Percentiles rank a stretch among this genome's conserved stretches.
phyloP scores from a whole-genome alignment of 1,139 yeast genomes.

The Blastobotrys arbuscula region DNA sequence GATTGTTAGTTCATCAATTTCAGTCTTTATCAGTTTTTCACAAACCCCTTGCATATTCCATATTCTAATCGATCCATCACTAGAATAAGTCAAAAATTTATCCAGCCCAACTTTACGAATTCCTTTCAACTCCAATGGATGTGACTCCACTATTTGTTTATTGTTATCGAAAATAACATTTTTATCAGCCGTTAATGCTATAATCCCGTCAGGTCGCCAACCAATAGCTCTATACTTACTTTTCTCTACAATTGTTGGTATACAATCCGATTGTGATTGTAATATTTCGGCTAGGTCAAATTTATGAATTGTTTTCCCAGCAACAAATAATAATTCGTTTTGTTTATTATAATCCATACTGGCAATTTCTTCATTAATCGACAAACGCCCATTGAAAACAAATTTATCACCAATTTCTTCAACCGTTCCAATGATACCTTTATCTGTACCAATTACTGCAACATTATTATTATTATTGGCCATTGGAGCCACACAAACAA shows the following conservation, averaged over 20 bases:
- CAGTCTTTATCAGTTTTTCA: conserved; percentile 8
- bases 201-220: not conserved
- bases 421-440: conserved; percentile 37
- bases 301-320: conserved; percentile 17
- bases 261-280: not conserved
- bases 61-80: conserved; percentile 23
- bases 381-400: conserved; percentile 17
- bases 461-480: conserved; percentile 26
- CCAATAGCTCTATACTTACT: conserved; percentile 6
- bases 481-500: conserved; percentile 39
- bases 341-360: conserved; percentile 25
- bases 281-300: conserved; percentile 11
- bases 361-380: conserved; percentile 18
- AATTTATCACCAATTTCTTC: conserved; percentile 16
- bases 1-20: conserved; percentile 14
- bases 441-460: conserved; percentile 41
- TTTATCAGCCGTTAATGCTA: conserved; percentile 6
- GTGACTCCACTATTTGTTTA: conserved; percentile 9
- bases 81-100: conserved; percentile 28
- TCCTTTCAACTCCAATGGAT: conserved; percentile 19
- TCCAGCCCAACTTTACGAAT: conserved; percentile 16
- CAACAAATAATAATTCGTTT: conserved; percentile 20
- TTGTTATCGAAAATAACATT: conserved; percentile 2
- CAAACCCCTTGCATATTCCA: conserved; percentile 23
- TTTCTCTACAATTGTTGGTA: too few relatives aligned